phyloP scores from a whole-genome alignment of 768 basidiomycete species.

The Favolaschia claudopus region DNA sequence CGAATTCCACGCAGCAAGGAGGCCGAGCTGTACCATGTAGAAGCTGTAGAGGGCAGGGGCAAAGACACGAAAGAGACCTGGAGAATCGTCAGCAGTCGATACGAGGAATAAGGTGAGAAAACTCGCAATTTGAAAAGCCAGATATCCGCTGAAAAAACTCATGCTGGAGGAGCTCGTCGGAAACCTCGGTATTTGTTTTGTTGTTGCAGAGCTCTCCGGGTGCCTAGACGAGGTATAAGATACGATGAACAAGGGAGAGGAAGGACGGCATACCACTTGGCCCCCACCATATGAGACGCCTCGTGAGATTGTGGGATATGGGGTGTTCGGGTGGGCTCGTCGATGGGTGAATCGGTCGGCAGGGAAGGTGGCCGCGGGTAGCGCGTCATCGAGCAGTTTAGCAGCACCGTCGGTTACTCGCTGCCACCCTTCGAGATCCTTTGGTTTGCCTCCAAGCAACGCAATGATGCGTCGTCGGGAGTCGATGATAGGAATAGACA shows the following conservation, averaged over 20 bases:
- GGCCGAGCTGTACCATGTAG: background rate
- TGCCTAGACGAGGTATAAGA: background rate
- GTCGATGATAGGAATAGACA: no score
- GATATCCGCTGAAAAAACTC: background rate
- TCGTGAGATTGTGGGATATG: background rate
- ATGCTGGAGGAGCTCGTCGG: background rate
- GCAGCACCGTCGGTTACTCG: background rate
- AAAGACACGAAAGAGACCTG: background rate
- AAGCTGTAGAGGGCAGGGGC: background rate
- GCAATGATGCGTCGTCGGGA: no score
- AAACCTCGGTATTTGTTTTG: background rate
- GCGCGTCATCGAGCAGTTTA: no score
- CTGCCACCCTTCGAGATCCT: background rate
- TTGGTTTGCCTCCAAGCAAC: background rate
- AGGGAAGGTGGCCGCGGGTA: no score
- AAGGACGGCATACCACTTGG: background rate
- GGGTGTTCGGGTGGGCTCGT: no score
- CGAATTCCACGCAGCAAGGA: no score
- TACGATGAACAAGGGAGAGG: no score
- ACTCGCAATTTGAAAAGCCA: background rate
- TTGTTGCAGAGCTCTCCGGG: background rate
- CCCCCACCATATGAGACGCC: background rate
- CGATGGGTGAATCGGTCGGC: no score
- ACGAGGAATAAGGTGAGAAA: background rate
- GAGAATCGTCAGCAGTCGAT: no score